Evolutionary conservation across 495 filamentous ascomycete species (phyloP).

Genomic region (Neurospora pannonica): DNA sequence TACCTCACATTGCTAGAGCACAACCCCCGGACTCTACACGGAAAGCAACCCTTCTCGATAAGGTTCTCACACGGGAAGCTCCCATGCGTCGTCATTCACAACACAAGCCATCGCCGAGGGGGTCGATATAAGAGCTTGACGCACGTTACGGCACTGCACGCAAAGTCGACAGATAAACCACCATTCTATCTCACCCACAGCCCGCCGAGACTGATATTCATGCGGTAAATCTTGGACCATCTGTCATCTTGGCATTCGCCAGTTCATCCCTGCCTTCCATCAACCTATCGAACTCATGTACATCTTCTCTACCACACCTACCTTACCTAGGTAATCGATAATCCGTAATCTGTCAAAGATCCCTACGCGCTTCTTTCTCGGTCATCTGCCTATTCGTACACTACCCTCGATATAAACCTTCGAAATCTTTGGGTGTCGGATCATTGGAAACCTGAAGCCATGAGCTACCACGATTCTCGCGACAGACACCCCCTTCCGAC

Average conservation of each 20-base stretch:
- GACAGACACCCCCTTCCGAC: constrained; percentile 7
- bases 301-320: not conserved
- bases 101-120: not conserved
- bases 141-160: not conserved
- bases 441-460: not conserved
- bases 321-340: not conserved
- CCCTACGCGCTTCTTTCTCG: not conserved
- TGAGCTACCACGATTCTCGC: constrained; percentile 16
- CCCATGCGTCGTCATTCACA: not conserved
- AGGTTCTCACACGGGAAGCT: not conserved
- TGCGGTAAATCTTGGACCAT: not conserved
- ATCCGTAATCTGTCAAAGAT: not conserved
- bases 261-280: not conserved
- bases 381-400: not conserved
- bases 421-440: not conserved
- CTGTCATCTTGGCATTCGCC: not conserved
- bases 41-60: not conserved
- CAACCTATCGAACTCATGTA: not conserved
- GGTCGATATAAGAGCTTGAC: not conserved
- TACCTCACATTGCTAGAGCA: not conserved
- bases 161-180: not conserved
- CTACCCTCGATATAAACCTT: not conserved
- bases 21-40: not conserved
- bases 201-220: not conserved
- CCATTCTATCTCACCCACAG: not conserved